A percentile compares a stretch with the other conserved stretches of the same genome.
phyloP scores from a whole-genome alignment of 2,329 filamentous ascomycete genomes.

The Lomentospora prolificans region DNA sequence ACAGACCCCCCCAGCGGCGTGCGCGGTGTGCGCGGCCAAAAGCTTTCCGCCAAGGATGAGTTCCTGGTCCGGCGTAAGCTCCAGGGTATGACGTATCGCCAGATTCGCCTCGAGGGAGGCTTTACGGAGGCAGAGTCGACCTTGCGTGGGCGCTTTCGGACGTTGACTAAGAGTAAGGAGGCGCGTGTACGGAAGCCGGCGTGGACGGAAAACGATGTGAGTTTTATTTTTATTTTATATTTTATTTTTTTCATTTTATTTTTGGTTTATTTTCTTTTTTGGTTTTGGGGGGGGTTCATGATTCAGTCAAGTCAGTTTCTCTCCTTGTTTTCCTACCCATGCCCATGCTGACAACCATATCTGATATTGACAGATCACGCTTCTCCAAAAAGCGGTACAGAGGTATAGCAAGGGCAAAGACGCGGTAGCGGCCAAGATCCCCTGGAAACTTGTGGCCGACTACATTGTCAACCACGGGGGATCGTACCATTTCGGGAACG shows the following conservation, averaged over 20 bases:
- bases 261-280: too few species aligned
- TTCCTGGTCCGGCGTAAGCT: conserved; percentile 44
- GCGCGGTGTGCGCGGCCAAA: not conserved
- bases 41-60: conserved; percentile 25
- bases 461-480: conserved; percentile 42
- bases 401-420: conserved; percentile 23
- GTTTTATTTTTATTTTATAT: conserved; percentile 21
- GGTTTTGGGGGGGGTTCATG: too few species aligned
- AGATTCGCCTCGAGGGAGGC: conserved; percentile 46
- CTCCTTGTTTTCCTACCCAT: too few species aligned
- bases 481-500: conserved; percentile 48
- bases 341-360: not conserved
- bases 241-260: conserved; percentile 3
- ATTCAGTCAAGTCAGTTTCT: too few species aligned
- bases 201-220: conserved; percentile 56
- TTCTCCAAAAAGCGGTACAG: conserved; percentile 34
- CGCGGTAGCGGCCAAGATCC: conserved; percentile 27
- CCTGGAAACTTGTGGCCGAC: conserved; percentile 48
- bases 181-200: conserved; percentile 55
- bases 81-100: conserved; percentile 52
- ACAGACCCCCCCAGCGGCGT: too few species aligned
- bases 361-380: conserved; percentile 25
- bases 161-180: conserved; percentile 52
- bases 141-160: conserved; percentile 56
- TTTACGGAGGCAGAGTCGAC: conserved; percentile 62